phyloP scores from a whole-genome alignment of 805 yeast genomes.

The Candida sonorensis region DNA sequence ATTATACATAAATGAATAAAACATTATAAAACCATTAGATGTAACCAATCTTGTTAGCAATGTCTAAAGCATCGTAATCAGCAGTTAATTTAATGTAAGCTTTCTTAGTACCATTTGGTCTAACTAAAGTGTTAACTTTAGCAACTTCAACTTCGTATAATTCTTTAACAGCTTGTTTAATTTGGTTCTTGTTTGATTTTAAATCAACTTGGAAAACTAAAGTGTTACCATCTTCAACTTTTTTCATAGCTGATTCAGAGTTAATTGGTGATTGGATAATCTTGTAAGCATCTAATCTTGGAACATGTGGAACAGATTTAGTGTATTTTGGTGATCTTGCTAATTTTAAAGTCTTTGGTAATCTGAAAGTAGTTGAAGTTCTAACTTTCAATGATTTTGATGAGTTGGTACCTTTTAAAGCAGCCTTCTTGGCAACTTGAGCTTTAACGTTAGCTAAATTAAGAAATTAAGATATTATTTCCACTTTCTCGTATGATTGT shows the following conservation, averaged over 20 bases:
- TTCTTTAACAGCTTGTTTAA: conserved; percentile 97
- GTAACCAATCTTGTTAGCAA: conserved; percentile 99
- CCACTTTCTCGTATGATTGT: no score
- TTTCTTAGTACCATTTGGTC: conserved; percentile 99
- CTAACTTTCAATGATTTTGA: conserved; percentile 89
- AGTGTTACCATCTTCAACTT: conserved; percentile 99
- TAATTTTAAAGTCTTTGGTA: conserved; percentile 94
- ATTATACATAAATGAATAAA: no score
- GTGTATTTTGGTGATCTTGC: conserved; percentile 95
- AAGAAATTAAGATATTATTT: conserved; percentile 4
- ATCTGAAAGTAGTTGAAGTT: conserved; percentile 91
- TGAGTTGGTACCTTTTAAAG: conserved; percentile 92
- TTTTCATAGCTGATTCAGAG: conserved; percentile 98
- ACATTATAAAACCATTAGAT: conserved; percentile 65
- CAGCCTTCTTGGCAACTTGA: conserved; percentile 97
- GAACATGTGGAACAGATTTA: conserved; percentile 95
- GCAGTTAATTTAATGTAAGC: conserved; percentile 99
- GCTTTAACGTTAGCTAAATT: conserved; percentile 61
- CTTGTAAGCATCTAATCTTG: conserved; percentile 95
- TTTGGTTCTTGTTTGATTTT: conserved; percentile 97
- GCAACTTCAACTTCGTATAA: conserved; percentile 93
- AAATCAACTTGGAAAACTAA: conserved; percentile 97
- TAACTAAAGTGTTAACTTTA: conserved; percentile 92
- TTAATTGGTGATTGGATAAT: conserved; percentile 91
- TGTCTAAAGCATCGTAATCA: conserved; percentile 98